A percentile compares a stretch with the other conserved stretches of the same genome.
Conservation (phyloP, 2,329 filamentous ascomycete species). For the Diplocarpon rosae region DNA sequence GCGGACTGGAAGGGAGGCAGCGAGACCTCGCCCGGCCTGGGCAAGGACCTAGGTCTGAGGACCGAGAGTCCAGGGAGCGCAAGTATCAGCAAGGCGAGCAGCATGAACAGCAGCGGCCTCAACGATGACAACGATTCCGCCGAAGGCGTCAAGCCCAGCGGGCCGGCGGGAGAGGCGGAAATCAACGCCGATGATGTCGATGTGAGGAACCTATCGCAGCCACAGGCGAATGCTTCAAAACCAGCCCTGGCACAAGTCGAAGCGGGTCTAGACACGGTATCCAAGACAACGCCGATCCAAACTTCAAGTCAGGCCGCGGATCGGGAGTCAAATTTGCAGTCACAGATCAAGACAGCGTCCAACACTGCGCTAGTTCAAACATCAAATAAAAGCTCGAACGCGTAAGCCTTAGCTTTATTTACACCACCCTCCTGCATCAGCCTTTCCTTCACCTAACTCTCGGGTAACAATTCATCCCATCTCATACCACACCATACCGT, state of each 20-base stretch:
- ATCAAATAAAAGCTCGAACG: conserved; percentile 9
- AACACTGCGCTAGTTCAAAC: too few relatives aligned
- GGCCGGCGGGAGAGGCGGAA: conserved; percentile 21
- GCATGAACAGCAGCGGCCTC: conserved; percentile 37
- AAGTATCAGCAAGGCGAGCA: conserved; percentile 62
- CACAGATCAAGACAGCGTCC: too few relatives aligned
- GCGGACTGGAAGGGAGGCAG: conserved; percentile 63
- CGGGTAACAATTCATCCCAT: too few relatives aligned
- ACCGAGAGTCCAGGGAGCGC: conserved; percentile 53
- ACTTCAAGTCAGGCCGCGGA: background rate
- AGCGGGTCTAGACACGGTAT: conserved; percentile 21
- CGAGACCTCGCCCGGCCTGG: conserved; percentile 35
- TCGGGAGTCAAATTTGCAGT: too few relatives aligned
- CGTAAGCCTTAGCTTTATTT: conserved; percentile 9
- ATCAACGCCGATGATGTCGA: conserved; percentile 12
- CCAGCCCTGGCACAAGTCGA: conserved; percentile 19
- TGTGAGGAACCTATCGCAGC: conserved; percentile 17
- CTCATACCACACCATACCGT: too few relatives aligned
- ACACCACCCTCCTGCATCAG: background rate
- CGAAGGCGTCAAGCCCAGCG: conserved; percentile 21
- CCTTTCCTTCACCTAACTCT: too few relatives aligned
- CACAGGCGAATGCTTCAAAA: conserved; percentile 10
- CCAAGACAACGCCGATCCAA: conserved; percentile 16
- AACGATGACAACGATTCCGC: conserved; percentile 13
- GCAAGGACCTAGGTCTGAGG: conserved; percentile 59